Base-by-base conservation (phyloP, 1,284 basidiomycete species). In the Takashimella koratensis region DNA sequence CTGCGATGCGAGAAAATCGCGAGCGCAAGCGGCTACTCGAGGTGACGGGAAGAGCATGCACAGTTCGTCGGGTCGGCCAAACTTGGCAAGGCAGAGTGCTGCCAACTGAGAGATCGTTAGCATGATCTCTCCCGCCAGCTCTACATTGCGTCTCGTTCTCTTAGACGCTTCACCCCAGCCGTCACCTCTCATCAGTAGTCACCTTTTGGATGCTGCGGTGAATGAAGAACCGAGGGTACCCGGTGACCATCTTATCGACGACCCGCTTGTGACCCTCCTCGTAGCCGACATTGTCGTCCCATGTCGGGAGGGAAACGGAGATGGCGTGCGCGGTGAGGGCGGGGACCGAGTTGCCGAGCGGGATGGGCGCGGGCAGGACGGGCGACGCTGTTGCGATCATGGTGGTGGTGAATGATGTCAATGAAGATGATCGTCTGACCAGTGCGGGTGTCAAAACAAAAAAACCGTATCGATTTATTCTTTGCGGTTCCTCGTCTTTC, bases 181-280 rank as follows among this genome's bases (percentile, higher is more conserved):
- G n/a, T n/a, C n/a, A n/a, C n/a, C n/a, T n/a, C n/a, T n/a, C n/a
- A n/a, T n/a, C n/a, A n/a, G n/a, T n/a, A n/a, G n/a, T n/a, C n/a
- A 92, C 93, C 80, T 91, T 90, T 69, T 86, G 84, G 36, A 98
- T 93, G 60, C 82, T 87, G 22, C 84, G 79, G 73, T 97, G 91
- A 51, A 98, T 88, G 73, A 96, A 98, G 78, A 98, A 99, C 45
- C 96, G 80, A 0, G 96, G 96, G 70, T 98, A 99, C n/a, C 95
- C 96, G 4, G 86, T 85, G 52, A 88, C 82, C 92, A 98, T 94
- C 16, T 78, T 80, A 52, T 89, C 82, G 2, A 87, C 72, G 5
- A 98, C 86, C 36, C 91, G 82, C 63, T 86, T 84, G n/a, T 88
- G 85, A 12, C 92, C 92, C 66, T 93, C 88, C 74, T 98, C 95